phyloP scores from a whole-genome alignment of 805 yeast genomes.

The Ogataea methanolica region DNA sequence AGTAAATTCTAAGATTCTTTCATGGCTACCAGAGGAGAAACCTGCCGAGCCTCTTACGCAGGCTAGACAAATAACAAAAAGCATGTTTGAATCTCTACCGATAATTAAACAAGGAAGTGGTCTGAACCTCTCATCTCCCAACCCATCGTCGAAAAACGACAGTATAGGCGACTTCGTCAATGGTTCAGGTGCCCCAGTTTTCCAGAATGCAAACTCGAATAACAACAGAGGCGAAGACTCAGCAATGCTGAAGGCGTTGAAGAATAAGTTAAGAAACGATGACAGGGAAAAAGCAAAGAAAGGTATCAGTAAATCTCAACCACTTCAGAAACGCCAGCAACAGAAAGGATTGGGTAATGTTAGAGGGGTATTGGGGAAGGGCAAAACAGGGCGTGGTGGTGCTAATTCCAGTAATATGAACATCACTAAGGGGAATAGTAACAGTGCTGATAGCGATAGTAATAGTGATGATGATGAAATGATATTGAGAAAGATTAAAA shows the following conservation, averaged over 20 bases:
- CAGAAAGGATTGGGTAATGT: not conserved
- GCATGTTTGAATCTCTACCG: conserved; percentile 16
- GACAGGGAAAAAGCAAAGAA: conserved; percentile 8
- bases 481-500: conserved; percentile 11
- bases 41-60: not conserved
- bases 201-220: conserved; percentile 2
- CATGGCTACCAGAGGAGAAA: conserved; percentile 32
- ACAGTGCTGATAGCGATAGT: conserved; percentile 2
- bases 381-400: not conserved
- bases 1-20: conserved; percentile 31
- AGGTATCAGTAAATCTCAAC: conserved; percentile 1
- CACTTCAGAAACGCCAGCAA: not conserved
- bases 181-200: conserved; percentile 10
- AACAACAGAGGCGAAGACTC: conserved; percentile 7
- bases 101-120: conserved; percentile 29
- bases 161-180: conserved; percentile 19
- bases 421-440: not conserved
- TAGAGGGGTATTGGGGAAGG: not conserved
- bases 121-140: conserved; percentile 8
- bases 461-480: conserved; percentile 23
- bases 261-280: conserved; percentile 24
- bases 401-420: not conserved
- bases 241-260: conserved; percentile 22
- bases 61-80: not conserved
- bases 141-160: not conserved